Percentiles rank a stretch among this genome's conserved stretches.
phyloP scores from a whole-genome alignment of 1,284 basidiomycete species.

The Ceratobasidium sp. region DNA sequence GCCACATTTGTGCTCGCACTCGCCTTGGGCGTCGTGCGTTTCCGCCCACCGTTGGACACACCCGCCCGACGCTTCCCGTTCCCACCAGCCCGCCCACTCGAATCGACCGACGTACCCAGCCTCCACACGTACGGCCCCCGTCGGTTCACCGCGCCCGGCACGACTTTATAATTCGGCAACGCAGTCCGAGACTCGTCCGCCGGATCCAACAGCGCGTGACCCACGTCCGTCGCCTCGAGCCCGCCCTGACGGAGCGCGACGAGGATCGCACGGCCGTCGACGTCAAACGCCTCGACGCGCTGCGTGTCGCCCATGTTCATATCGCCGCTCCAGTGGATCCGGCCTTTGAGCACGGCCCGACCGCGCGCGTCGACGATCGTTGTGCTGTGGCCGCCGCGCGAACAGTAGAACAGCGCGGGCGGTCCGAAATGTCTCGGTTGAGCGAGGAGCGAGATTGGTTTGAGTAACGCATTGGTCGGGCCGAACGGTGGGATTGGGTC shows the following conservation, averaged over 20 bases:
- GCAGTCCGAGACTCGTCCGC: slow-evolving; percentile 79
- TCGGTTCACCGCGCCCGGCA: slow-evolving; percentile 72
- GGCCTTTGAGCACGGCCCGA: slow-evolving; percentile 81
- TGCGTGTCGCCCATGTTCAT: slow-evolving; percentile 66
- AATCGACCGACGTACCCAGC: slow-evolving; percentile 74
- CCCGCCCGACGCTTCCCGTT: slow-evolving; percentile 35
- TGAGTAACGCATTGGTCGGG: slow-evolving; percentile 73
- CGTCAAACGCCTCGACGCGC: slow-evolving; percentile 81
- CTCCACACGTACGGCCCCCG: slow-evolving; percentile 82
- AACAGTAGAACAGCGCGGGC: slow-evolving; percentile 87
- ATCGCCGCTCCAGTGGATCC: slow-evolving; percentile 81
- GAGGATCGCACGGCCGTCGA: slow-evolving; percentile 73
- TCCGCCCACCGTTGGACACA: slow-evolving; percentile 1
- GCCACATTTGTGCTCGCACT: not conserved
- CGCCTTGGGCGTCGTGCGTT: slow-evolving; percentile 2
- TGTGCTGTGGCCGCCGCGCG: slow-evolving; percentile 85
- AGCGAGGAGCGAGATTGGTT: slow-evolving; percentile 82
- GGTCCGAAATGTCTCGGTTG: slow-evolving; percentile 87
- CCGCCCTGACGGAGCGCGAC: slow-evolving; percentile 87
- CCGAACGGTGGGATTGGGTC: slow-evolving; percentile 84
- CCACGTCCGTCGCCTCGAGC: slow-evolving; percentile 80
- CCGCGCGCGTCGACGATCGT: slow-evolving; percentile 87
- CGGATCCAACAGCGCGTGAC: slow-evolving; percentile 80
- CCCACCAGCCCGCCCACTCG: slow-evolving; percentile 4
- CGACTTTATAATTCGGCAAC: slow-evolving; percentile 75